Percentiles rank a stretch among this genome's conserved stretches.
Conservation (phyloP, 2,329 filamentous ascomycete genomes). For the Myrmaecium sp. region DNA sequence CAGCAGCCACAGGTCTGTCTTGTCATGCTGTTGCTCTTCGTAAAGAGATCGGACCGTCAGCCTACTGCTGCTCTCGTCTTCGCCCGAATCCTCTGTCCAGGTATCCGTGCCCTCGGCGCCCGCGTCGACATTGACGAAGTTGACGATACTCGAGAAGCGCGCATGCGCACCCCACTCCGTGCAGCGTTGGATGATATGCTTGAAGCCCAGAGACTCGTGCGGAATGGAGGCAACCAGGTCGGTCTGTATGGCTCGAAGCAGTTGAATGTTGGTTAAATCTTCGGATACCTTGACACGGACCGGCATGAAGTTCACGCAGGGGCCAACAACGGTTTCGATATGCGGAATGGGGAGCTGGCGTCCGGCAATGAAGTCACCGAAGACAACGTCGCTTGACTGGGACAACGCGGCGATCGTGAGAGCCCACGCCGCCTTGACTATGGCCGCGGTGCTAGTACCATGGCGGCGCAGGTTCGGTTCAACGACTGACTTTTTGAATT, state of each 20-base stretch:
- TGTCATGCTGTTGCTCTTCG: no score
- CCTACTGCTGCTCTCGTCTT: no score
- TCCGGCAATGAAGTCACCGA: slow-evolving; percentile 16
- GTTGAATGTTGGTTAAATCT: no score
- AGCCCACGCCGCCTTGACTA: slow-evolving; percentile 24
- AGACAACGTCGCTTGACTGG: slow-evolving; percentile 15
- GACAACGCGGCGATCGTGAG: slow-evolving; percentile 15
- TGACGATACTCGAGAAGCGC: slow-evolving; percentile 2
- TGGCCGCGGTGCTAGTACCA: slow-evolving; percentile 14
- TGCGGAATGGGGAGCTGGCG: slow-evolving; percentile 12
- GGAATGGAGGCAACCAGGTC: slow-evolving; percentile 16
- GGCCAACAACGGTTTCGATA: slow-evolving; percentile 13
- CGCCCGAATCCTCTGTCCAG: no score
- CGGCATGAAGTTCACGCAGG: slow-evolving; percentile 18
- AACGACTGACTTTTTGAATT: slow-evolving; percentile 6
- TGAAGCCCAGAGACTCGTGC: slow-evolving; percentile 4
- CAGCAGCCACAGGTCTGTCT: no score
- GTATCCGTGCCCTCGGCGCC: no score
- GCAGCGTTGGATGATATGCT: slow-evolving; percentile 3
- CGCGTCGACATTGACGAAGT: slow-evolving; percentile 1
- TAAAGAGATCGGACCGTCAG: no score
- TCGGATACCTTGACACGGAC: slow-evolving; percentile 13
- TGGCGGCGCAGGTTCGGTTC: slow-evolving; percentile 1
- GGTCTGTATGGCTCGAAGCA: slow-evolving; percentile 15
- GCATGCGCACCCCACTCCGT: slow-evolving; percentile 4